Base-by-base conservation (phyloP, 352 stramenopile genomes). In the Pythium folliculosum region DNA sequence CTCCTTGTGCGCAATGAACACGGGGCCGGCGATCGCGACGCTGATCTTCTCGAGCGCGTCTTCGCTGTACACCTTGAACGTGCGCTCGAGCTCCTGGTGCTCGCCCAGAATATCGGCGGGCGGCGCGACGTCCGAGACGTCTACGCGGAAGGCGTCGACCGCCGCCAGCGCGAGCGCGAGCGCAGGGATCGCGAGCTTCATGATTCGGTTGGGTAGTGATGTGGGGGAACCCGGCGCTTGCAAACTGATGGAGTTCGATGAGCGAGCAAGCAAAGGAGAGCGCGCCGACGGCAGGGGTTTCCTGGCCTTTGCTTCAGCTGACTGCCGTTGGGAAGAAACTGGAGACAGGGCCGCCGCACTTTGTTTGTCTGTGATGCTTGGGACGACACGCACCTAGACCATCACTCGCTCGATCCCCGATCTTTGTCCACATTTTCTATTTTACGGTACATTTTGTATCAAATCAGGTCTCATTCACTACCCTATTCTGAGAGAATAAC, bases 11-110 rank as follows among this genome's bases (percentile, higher is more conserved):
- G 49, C 45, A 19, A 72, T 53, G 22, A 67, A 72, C 32, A 67
- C 65, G 16, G 58, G 65, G 16, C 58, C 59, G 37, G 65, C 54
- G 25, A 72, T 64, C 14, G 51, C 59, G n/a, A 72, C 54, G 47
- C 37, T 51, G n/a, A 72, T 62, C 59, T 72, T 72, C 59, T 72
- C 65, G 13, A 72, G 65, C 58, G 58, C 23, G 9, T 72, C 65
- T 43, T 67, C 52, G 65, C 65, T 72, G 67, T 67, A 68, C 10
- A 73, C 50, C 17, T 54, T 63, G 23, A 54, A 73, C 25, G 56
- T 67, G 45, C 51, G 51, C 51, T 65, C 55, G 19, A 73, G 50
- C 56, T 69, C 61, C 56, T 73, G 67, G 61, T 73, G 67, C 51
- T 73, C 67, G 16, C 67, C 67, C 22, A 65, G 55, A 23, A 69